Base-by-base conservation (phyloP, 2,329 filamentous ascomycete genomes). In the Alternaria viburni region DNA sequence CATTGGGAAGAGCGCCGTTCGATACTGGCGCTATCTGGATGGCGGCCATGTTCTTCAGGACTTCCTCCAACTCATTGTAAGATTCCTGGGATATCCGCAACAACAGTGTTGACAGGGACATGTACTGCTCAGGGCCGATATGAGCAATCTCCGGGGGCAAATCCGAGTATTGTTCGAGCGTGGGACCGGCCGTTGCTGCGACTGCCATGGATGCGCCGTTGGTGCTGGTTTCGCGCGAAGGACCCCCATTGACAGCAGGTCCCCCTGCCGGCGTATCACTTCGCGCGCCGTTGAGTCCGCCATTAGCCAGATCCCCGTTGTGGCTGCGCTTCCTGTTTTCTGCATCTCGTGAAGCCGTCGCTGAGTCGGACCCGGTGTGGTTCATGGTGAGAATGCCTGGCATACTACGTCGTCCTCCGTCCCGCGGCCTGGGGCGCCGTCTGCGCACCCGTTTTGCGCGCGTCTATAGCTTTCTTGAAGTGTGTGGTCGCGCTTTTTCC, bases 81-180 rank as follows among this genome's bases (percentile, higher is more conserved):
- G 92, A 93, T 73, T 90, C 89, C 79, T 97, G 93, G 32, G 92
- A 90, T 41, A 96, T 86, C 69, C 96, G 89, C 67, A 89, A 87
- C 56, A 98, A 86, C 49, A 99, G 83, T 13, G 86, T 86, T 5
- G 90, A 89, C 19, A 98, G 85, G 5, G 93, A 90, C 59, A 95
- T 86, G 77, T 93, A 96, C 32, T 89, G 57, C 21, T 78, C 90
- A 61, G 90, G 84, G 0, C 90, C 90, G 62, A 97, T 91, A 74
- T 97, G 93, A 51, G 81, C 79, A 44, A 90, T 80, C 65, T 86
- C 83, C 15, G 86, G 87, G 3, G 85, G 84, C 10, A 80, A 70
- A 44, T 81, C 69, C 9, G 70, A 64, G 50, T 75, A 64, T 32
- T 75, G 69, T 21, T 71, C 68, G 32, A 62, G 57, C 12, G 67